These are phyloP conservation scores for Cyberlindnera euphorbiae DNA, from an alignment of 805 yeast species.

Conservation along the genomic window DNA sequence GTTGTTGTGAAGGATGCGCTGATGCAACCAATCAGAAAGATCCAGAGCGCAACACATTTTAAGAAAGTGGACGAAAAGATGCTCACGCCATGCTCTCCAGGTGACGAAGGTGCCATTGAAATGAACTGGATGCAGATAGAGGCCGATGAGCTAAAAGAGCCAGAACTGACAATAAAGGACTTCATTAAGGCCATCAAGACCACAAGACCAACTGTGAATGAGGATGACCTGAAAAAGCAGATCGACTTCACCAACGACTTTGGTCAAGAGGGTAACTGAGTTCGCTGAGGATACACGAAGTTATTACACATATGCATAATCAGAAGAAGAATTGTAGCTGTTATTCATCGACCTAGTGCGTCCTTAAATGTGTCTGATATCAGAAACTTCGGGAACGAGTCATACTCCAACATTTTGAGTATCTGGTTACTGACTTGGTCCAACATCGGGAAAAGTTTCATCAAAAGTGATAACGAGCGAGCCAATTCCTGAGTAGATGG, in stretches of 20 bases:
- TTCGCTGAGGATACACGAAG: background rate
- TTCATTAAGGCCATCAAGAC: slow-evolving; percentile 88
- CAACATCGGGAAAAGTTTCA: slow-evolving; percentile 38
- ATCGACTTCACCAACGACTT: slow-evolving; percentile 88
- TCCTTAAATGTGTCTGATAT: slow-evolving; percentile 35
- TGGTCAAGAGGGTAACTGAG: slow-evolving; percentile 91
- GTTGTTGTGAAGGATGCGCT: slow-evolving; percentile 95
- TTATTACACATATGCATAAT: too few species aligned
- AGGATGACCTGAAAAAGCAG: slow-evolving; percentile 74
- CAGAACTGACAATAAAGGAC: slow-evolving; percentile 84
- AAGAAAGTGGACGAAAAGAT: slow-evolving; percentile 49
- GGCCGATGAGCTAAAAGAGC: slow-evolving; percentile 86
- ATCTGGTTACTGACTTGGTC: slow-evolving; percentile 46
- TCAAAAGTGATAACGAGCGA: slow-evolving; percentile 33
- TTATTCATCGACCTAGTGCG: slow-evolving; percentile 15
- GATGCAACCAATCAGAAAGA: slow-evolving; percentile 96
- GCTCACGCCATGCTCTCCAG: slow-evolving; percentile 94
- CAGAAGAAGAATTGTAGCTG: too few species aligned
- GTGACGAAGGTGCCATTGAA: slow-evolving; percentile 81
- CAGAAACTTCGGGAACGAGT: slow-evolving; percentile 69
- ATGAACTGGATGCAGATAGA: slow-evolving; percentile 92
- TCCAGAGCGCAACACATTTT: slow-evolving; percentile 95
- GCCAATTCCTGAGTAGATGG: slow-evolving; percentile 33
- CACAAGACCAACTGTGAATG: slow-evolving; percentile 93
- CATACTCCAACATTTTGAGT: slow-evolving; percentile 59